Base-by-base conservation (phyloP, 495 filamentous ascomycete genomes). In the Podospora pseudopauciseta region DNA sequence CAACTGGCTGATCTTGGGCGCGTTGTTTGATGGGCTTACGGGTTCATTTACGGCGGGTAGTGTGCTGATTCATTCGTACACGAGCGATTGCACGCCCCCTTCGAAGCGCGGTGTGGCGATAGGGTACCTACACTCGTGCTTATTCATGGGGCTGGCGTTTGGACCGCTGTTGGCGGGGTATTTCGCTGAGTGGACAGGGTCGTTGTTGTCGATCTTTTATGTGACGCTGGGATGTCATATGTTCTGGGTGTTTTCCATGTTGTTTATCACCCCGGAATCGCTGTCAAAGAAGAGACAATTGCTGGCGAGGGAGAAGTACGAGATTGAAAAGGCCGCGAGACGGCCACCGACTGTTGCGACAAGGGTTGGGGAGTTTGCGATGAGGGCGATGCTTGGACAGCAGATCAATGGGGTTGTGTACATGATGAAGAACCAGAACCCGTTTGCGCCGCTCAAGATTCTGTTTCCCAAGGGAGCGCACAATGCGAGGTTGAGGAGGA, bases 21-120 rank as follows among this genome's bases (percentile, higher is more conserved):
- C 85, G 30, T 81, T 91, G 26, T 79, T 91, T 39, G 94, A 98
- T 75, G 94, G 94, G 1, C 72, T 97, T 0, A 87, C 88, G 20
- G 95, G 94, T 18, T 96, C 92, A 39, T 96, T 97, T 78, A 93
- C 92, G 2, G 85, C 90, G 1, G 88, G 86, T 3, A 90, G 92
- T 82, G 91, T 95, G 11, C 73, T 98, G 54, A 87, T 86, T 26
- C 87, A 94, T 73, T 90, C 94, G 0, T 99, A 98, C 75, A 90
- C 89, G 5, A 86, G 91, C 55, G 95, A 99, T 75, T 97, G 92
- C 78, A 94, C 95, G 15, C 81, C 88, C 18, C 91, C 92, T 0
- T 87, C 88, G 30, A 85, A 86, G 68, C 87, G 95, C 20, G 92
- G 89, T 60, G 90, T 95, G n/a, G 87, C 88, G 26, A 97, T 99